phyloP scores from a whole-genome alignment of 2,329 filamentous ascomycete genomes.

The Penicillium decumbens region DNA sequence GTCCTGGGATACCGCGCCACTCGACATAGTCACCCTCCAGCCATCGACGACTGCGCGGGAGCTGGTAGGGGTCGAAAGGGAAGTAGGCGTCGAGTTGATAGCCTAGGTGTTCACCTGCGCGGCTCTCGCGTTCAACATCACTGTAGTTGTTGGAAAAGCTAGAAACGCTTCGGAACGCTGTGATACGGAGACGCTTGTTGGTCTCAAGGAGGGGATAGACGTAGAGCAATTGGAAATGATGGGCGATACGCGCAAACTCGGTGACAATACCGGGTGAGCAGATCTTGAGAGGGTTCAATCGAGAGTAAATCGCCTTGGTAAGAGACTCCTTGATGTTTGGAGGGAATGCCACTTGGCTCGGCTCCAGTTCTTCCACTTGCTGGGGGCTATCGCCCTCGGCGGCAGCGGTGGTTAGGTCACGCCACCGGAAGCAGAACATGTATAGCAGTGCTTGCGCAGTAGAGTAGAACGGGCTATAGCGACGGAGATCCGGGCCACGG shows the following conservation, averaged over 20 bases:
- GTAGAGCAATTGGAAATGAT: constrained; percentile 83
- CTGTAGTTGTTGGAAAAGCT: constrained; percentile 38
- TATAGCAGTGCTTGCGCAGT: constrained; percentile 86
- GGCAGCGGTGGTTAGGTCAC: constrained; percentile 67
- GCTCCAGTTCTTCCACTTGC: constrained; percentile 50
- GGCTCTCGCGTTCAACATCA: constrained; percentile 52
- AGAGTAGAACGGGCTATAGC: constrained; percentile 80
- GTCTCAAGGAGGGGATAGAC: constrained; percentile 81
- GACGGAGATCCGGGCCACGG: constrained; percentile 76
- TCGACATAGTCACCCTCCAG: constrained; percentile 76
- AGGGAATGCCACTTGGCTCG: constrained; percentile 74
- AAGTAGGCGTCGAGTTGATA: constrained; percentile 92
- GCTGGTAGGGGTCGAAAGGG: constrained; percentile 92
- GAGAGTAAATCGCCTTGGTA: constrained; percentile 73
- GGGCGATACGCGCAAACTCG: constrained; percentile 83
- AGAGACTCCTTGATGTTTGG: constrained; percentile 69
- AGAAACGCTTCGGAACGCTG: constrained; percentile 54
- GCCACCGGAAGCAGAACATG: constrained; percentile 97
- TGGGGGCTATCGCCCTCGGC: constrained; percentile 52
- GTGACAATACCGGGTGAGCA: constrained; percentile 85
- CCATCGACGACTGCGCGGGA: constrained; percentile 84
- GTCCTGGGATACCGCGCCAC: constrained; percentile 70
- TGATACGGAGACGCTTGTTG: constrained; percentile 84
- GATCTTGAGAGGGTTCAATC: constrained; percentile 91
- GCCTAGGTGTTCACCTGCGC: constrained; percentile 64